These are phyloP conservation scores for Syzygium aromaticum DNA, from an alignment of 345 rosid genomes.

Conservation along the genomic window DNA sequence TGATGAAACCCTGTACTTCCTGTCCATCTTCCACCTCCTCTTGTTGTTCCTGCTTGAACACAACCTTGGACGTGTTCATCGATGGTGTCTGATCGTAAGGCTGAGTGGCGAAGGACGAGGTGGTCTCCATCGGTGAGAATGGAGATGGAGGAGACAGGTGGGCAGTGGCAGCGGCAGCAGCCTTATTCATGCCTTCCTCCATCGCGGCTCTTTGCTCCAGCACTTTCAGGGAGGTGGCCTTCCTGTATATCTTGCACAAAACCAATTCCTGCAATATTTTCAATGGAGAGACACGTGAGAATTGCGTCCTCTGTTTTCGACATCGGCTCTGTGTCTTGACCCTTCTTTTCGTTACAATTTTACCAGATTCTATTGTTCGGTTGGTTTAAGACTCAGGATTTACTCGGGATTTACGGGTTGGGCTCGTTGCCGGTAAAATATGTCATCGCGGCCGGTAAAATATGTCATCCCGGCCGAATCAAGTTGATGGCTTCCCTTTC, in stretches of 20 bases:
- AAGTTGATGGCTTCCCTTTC: neutral
- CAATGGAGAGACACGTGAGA: neutral
- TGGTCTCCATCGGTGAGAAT: neutral
- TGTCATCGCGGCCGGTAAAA: neutral
- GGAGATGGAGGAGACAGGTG: neutral
- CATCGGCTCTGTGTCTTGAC: neutral
- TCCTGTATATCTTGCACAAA: conserved; percentile 84
- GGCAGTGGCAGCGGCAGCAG: neutral
- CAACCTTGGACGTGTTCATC: conserved; percentile 6
- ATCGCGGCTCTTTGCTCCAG: conserved; percentile 75
- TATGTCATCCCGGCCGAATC: neutral
- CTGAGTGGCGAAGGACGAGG: neutral
- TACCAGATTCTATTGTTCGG: neutral
- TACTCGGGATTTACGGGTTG: neutral
- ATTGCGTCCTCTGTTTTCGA: neutral
- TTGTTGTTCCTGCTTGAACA: conserved; percentile 34
- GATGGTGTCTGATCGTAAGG: neutral
- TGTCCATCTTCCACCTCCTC: neutral
- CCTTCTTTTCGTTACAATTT: neutral
- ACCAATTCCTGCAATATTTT: conserved; percentile 57
- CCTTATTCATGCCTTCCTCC: conserved; percentile 38
- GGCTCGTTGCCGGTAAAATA: neutral
- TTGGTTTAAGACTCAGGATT: neutral
- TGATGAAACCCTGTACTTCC: neutral
- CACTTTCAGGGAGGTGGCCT: conserved; percentile 84